A percentile compares a stretch with the other conserved stretches of the same genome.
Evolutionary conservation across 2,329 filamentous ascomycete species (phyloP).

Genomic region (Fusarium chlamydosporum): DNA sequence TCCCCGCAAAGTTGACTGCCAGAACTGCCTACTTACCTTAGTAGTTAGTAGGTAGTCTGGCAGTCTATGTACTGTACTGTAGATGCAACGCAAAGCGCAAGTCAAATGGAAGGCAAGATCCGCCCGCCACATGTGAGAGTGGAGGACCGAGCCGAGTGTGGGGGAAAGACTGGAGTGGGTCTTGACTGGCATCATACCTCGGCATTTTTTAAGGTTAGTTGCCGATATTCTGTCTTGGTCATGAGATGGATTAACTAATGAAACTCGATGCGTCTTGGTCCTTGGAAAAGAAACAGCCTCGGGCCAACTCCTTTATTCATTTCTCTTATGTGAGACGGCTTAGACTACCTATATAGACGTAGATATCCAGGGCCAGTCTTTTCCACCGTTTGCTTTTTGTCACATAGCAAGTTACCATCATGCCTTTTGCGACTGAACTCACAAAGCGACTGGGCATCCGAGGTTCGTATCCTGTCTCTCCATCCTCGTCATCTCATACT

Average conservation of each 20-base stretch:
- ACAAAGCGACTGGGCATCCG: constrained; percentile 71
- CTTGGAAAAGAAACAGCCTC: constrained; percentile 16
- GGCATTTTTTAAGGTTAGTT: constrained; percentile 32
- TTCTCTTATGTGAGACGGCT: constrained; percentile 14
- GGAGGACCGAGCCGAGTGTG: constrained; percentile 41
- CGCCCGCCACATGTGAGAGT: constrained; percentile 40
- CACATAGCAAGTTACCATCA: constrained; percentile 50
- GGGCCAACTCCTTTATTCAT: constrained; percentile 20
- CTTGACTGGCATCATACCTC: constrained; percentile 35
- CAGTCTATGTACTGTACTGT: too few relatives aligned
- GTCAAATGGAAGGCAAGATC: too few relatives aligned
- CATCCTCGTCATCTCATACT: background rate
- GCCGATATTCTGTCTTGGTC: constrained; percentile 4
- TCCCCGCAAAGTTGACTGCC: constrained; percentile 20
- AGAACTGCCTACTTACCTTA: too few relatives aligned
- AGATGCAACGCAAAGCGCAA: too few relatives aligned
- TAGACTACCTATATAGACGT: constrained; percentile 5
- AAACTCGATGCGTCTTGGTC: background rate
- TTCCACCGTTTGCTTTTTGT: background rate
- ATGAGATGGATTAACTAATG: background rate
- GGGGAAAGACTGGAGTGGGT: constrained; percentile 10
- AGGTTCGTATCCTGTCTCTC: constrained; percentile 53
- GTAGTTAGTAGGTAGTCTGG: too few relatives aligned
- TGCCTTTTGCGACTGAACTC: constrained; percentile 71
- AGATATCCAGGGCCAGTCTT: background rate